Evolutionary conservation across 1,139 yeast species (phyloP), one percentile per base, ranked within the genome.

Genomic region (Zygosaccharomyces sapae): DNA sequence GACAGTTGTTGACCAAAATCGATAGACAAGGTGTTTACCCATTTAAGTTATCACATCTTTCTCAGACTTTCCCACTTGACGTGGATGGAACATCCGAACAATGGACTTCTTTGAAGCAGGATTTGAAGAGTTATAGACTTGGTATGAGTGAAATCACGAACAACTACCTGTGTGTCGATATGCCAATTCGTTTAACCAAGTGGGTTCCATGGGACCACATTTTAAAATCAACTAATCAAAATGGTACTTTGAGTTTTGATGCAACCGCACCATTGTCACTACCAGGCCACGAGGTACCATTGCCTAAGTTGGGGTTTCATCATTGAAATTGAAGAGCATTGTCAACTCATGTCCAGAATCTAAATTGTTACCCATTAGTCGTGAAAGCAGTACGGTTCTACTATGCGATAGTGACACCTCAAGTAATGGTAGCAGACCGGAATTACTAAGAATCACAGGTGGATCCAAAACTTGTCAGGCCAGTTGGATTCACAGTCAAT

Each of bases 1-100:
- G 96, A 67, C 77, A 76, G 53, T 74, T 90, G 48, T 73, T 90
- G 56, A 75, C 81, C 38, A 79, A 78, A 53, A 77, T 88, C 52
- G 96, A 88, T 66, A 80, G 79, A 55, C 79, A 83, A 60, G 86
- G 96, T 19, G 97, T 92, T 35, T 92, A 79, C 68, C 97, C 98
- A 48, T 88, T 92, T 75, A 90, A 89, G 69, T 74, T 90, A 54
- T 72, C 85, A 44, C 82, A 84, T 65, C 70, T 84, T 44, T 74
- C 85, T 12, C 72, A 74, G 20, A 61, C 69, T 40, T 81, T 83
- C 76, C 88, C 90, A 56, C 68, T 81, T 41, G 67, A 74, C 43
- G 58, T 70, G 33, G 63, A 68, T 38, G 63, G 62, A 25, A 56
- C 66, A 3, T 57, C 65, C 36, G 62, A 69, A 33, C 65, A 65